Base-by-base conservation (phyloP, 1,284 basidiomycete species). In the Rhodotorula sp. region DNA sequence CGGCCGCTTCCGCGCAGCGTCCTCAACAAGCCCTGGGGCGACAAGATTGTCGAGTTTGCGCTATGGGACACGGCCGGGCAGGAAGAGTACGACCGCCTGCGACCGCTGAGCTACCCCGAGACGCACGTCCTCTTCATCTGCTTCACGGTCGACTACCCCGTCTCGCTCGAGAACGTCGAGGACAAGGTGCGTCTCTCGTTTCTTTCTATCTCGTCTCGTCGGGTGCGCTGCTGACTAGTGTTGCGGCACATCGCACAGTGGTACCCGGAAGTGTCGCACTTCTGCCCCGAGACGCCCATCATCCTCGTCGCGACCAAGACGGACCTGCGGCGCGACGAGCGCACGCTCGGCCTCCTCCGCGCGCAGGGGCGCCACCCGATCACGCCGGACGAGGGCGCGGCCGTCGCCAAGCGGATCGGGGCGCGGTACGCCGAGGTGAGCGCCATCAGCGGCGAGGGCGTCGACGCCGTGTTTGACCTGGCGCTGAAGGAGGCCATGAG, bases 1-100 rank as follows among this genome's bases (percentile, higher is more conserved):
- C 17, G 23, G 13, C 27, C 53, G 12, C 56, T 3, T 19, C 48
- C 41, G 14, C 5, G 23, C 63, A 71, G 70, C 66, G 74, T 75
- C 27, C 55, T 68, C 25, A 75, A 73, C 61, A 65, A 64, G 42
- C 61, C 69, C 4, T 66, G 61, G 49, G 48, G 41, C 19, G 92
- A 93, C 80, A 93, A 92, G 83, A 90, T 92, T 82, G 91, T 96
- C 77, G 93, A 96, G 82, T 86, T 96, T 75, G 92, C 93, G 45
- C 85, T 96, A 74, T 95, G 93, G 93, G 93, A 96, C 90, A 96
- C 93, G 71, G 92, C 93, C 42, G 93, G 93, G 68, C 92, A 95
- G 82, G 93, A 95, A 79, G 85, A 86, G 77, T 85, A 86, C 79
- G 85, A 86, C 81, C 83, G 83, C 61, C 56, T 77, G 25, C 68